Base-by-base conservation (phyloP, 1,284 basidiomycete species). In the Tilletia caries region DNA sequence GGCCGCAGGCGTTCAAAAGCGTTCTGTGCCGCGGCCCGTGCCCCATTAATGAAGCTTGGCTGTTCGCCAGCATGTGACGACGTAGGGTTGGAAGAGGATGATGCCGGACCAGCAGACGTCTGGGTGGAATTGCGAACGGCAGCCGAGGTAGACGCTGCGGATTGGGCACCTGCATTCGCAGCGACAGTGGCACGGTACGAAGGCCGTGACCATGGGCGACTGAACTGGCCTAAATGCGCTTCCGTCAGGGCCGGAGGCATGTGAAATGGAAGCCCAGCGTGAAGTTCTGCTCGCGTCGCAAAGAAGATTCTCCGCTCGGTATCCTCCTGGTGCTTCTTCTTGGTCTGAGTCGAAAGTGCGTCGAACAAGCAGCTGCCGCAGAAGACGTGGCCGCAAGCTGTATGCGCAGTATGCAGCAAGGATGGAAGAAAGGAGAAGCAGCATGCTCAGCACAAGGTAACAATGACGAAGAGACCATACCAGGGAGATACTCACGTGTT, bases 331-430 rank as follows among this genome's bases (percentile, higher is more conserved):
- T 73, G 67, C 62, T 76, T 67, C 71, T 75, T 74, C 8, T 71
- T 46, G 13, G 74, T 73, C 58, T 76, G 73, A 8, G 73, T 73
- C 44, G 75, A 70, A 18, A 81, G 75, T 3, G 79, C 71, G 37
- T 79, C 75, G 33, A 75, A 80, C 15, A 81, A 67, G 27, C 79
- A 81, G 1, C 70, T 70, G 44, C 78, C 78, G 66, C 79, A 81
- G 68, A 81, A 80, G 58, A 81, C 67, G 67, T 81, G 79, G 20
- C 79, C 79, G 62, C 79, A 81, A 2, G 78, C 75, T 5, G 79
- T 78, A 41, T 76, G 68, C 65, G 67, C n/a, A n/a, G n/a, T n/a
- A n/a, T n/a, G n/a, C n/a, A n/a, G n/a, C n/a, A 2, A 73, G 62
- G 20, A 76, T 71, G 12, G 52, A 71, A 6, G 78, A 77, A 5